Evolutionary conservation across 352 stramenopile species (phyloP).

Genomic region (Phytophthora podocarpi): DNA sequence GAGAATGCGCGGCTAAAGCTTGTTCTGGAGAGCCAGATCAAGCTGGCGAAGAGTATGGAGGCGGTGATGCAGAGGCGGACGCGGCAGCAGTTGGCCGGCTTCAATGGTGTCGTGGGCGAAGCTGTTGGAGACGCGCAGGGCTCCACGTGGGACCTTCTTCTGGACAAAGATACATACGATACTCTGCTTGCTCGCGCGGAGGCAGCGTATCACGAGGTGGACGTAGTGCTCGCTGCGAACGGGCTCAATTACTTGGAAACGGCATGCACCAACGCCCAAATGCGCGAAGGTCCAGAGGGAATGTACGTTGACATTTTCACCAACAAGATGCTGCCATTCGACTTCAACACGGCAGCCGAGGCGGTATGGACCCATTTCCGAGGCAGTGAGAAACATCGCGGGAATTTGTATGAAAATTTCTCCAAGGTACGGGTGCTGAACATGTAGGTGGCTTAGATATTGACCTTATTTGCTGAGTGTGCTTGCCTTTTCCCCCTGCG

Average conservation of each 20-base stretch:
- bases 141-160: conserved; percentile 35
- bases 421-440: conserved; percentile 30
- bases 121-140: conserved; percentile 11
- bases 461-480: conserved; percentile 1
- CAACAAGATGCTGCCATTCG: conserved; percentile 56
- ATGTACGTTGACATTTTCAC: conserved; percentile 53
- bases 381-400: conserved; percentile 48
- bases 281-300: conserved; percentile 39
- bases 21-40: conserved; percentile 51
- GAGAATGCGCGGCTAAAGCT: conserved; percentile 58
- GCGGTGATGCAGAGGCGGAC: conserved; percentile 40
- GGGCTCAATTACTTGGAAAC: conserved; percentile 42
- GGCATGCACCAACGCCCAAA: conserved; percentile 37
- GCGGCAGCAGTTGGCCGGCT: conserved; percentile 37
- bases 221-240: conserved; percentile 44
- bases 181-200: conserved; percentile 36
- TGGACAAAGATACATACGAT: conserved; percentile 46
- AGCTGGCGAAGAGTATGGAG: conserved; percentile 55
- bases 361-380: conserved; percentile 55
- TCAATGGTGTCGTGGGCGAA: conserved; percentile 32
- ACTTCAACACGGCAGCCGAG: conserved; percentile 40
- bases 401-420: conserved; percentile 48
- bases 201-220: conserved; percentile 39
- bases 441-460: not conserved
- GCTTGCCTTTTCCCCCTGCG: not conserved